Conservation (phyloP, 192 early-diverging fungal genomes). For the Globomyces pollinis-pini region DNA sequence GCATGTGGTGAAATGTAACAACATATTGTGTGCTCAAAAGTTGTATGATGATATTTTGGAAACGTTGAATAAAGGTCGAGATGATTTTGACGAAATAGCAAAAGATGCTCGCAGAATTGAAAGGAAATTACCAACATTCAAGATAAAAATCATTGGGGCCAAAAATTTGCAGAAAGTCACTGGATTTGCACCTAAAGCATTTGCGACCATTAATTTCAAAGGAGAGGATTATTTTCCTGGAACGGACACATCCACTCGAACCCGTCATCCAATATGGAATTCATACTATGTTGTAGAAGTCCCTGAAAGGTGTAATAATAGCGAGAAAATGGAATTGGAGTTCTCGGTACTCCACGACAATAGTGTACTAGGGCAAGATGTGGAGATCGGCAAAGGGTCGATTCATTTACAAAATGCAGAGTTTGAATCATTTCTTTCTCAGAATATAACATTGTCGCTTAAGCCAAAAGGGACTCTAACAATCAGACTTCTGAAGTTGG, state of each 20-base stretch:
- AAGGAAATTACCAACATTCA: constrained; percentile 12
- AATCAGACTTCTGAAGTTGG: constrained; percentile 23
- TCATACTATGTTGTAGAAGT: constrained; percentile 16
- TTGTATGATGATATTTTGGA: constrained; percentile 18
- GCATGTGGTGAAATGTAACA: constrained; percentile 40
- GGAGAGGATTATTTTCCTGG: too few relatives aligned
- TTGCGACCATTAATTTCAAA: constrained; percentile 16
- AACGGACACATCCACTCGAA: constrained; percentile 20
- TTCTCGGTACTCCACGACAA: constrained; percentile 33
- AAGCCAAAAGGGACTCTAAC: constrained; percentile 29
- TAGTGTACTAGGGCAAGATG: constrained; percentile 23
- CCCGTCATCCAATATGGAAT: constrained; percentile 43
- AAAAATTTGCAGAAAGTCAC: constrained; percentile 25
- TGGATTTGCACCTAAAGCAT: constrained; percentile 32
- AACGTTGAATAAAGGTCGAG: too few relatives aligned
- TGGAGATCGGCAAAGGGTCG: constrained; percentile 13
- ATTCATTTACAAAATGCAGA: constrained; percentile 22
- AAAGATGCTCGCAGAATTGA: constrained; percentile 18
- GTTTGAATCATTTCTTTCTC: constrained; percentile 28
- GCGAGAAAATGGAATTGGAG: constrained; percentile 19
- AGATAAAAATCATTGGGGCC: constrained; percentile 25
- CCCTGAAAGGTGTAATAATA: constrained; percentile 9
- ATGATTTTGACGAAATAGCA: too few relatives aligned
- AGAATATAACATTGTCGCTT: constrained; percentile 23
- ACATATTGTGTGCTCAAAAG: constrained; percentile 30